Evolutionary conservation across 2,329 filamentous ascomycete species (phyloP).

Genomic region (Xylaria sp.): DNA sequence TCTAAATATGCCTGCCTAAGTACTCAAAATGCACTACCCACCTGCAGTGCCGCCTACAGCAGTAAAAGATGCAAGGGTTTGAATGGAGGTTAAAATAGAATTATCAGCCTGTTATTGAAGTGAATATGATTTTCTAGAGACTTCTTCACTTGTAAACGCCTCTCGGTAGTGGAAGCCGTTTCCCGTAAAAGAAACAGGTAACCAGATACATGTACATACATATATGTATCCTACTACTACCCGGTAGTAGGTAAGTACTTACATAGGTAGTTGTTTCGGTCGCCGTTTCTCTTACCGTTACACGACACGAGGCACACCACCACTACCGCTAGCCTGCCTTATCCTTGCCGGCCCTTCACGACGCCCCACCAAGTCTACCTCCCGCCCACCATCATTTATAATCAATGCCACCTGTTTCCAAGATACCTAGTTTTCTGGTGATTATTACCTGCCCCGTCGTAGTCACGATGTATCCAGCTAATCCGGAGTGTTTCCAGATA

Average conservation of each 20-base stretch:
- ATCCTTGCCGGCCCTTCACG: slow-evolving; percentile 1
- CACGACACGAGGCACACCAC: slow-evolving; percentile 26
- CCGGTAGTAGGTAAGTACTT: no score
- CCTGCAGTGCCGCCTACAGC: background rate
- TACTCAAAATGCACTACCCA: background rate
- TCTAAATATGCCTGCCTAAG: background rate
- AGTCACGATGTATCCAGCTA: slow-evolving; percentile 4
- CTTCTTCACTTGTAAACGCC: no score
- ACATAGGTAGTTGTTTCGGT: slow-evolving; percentile 16
- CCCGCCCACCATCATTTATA: background rate
- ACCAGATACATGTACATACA: background rate
- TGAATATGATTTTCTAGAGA: no score
- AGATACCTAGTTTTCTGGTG: background rate
- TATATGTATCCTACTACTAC: no score
- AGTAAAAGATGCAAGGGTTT: background rate
- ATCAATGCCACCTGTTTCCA: slow-evolving; percentile 20
- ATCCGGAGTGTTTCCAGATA: slow-evolving; percentile 19
- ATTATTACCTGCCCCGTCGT: background rate
- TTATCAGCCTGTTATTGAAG: no score
- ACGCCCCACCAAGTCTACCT: slow-evolving; percentile 8
- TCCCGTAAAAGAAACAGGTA: background rate
- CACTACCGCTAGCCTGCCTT: background rate
- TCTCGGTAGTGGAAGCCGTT: no score
- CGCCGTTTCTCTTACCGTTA: slow-evolving; percentile 6
- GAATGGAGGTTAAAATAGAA: no score